A percentile compares a stretch with the other conserved stretches of the same genome.
Evolutionary conservation across 345 rosid genomes (phyloP).

Genomic region (Bruguiera gymnorhiza): DNA sequence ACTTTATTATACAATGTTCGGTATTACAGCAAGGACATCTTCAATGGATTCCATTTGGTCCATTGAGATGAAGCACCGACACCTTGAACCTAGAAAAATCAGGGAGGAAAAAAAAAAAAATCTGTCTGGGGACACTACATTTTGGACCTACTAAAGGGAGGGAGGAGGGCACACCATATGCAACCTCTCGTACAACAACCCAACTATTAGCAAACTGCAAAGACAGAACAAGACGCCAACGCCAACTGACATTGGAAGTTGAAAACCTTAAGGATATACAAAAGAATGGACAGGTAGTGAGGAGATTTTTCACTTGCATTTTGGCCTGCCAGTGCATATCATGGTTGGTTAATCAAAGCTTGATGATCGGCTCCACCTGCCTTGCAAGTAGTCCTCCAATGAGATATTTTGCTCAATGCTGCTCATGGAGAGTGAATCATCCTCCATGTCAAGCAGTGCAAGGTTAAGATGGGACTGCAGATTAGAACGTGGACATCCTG

Average conservation of each 20-base stretch:
- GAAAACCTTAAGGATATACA: background rate
- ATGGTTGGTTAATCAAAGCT: constrained; percentile 65
- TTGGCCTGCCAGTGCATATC: background rate
- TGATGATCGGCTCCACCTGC: constrained; percentile 88
- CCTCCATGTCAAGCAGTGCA: constrained; percentile 32
- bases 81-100: background rate
- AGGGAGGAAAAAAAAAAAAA: background rate
- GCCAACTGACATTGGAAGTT: background rate
- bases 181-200: constrained; percentile 76
- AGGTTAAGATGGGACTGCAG: constrained; percentile 30
- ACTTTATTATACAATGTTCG: background rate
- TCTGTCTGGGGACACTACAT: background rate
- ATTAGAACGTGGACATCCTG: constrained; percentile 7
- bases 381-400: constrained; percentile 36
- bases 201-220: constrained; percentile 18
- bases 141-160: constrained; percentile 29
- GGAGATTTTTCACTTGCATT: constrained; percentile 5
- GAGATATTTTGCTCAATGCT: constrained; percentile 50
- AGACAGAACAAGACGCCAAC: background rate
- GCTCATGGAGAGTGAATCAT: constrained; percentile 29
- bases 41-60: constrained; percentile 21
- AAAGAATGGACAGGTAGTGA: constrained; percentile 7
- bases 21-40: constrained; percentile 16
- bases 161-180: constrained; percentile 71
- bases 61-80: constrained; percentile 19